Conservation (phyloP, 495 filamentous ascomycete species). For the Rusavskia elegans region DNA sequence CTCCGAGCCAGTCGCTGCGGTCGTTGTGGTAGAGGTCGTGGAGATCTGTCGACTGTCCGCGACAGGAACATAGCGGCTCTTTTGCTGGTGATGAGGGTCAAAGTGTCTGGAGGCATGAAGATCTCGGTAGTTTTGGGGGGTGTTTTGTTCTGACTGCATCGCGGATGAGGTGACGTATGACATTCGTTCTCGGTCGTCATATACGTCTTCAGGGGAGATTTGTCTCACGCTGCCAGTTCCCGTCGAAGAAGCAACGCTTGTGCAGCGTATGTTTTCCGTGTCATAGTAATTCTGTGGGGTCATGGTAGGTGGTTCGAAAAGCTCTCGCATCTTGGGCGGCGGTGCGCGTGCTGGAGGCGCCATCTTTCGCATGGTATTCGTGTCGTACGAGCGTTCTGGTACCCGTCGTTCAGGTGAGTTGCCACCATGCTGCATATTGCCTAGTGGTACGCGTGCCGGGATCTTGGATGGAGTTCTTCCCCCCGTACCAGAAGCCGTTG, state of each 20-base stretch:
- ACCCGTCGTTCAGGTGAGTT: conserved; percentile 66
- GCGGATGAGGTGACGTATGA: conserved; percentile 33
- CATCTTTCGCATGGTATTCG: conserved; percentile 43
- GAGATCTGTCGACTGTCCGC: conserved; percentile 53
- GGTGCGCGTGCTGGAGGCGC: conserved; percentile 46
- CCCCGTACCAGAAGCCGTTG: conserved; percentile 18
- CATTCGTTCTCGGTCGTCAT: conserved; percentile 49
- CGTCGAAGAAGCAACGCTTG: conserved; percentile 41
- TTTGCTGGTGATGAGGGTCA: conserved; percentile 21
- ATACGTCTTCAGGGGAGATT: conserved; percentile 70
- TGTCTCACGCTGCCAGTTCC: conserved; percentile 50
- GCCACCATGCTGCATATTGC: conserved; percentile 61
- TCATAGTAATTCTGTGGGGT: conserved; percentile 40
- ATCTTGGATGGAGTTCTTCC: conserved; percentile 61
- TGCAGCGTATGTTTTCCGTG: conserved; percentile 41
- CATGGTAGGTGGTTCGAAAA: conserved; percentile 44
- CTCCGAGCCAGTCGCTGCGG: conserved; percentile 61
- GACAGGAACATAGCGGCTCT: conserved; percentile 27
- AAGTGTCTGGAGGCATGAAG: conserved; percentile 15
- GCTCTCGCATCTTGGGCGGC: conserved; percentile 81
- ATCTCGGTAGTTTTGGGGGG: conserved; percentile 10
- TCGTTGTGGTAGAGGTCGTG: conserved; percentile 45
- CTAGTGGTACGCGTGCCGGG: conserved; percentile 63
- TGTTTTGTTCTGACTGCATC: conserved; percentile 8
- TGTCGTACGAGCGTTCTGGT: conserved; percentile 28